Evolutionary conservation across 2,329 filamentous ascomycete genomes (phyloP).

Genomic region (Sordariomycetes sp.): DNA sequence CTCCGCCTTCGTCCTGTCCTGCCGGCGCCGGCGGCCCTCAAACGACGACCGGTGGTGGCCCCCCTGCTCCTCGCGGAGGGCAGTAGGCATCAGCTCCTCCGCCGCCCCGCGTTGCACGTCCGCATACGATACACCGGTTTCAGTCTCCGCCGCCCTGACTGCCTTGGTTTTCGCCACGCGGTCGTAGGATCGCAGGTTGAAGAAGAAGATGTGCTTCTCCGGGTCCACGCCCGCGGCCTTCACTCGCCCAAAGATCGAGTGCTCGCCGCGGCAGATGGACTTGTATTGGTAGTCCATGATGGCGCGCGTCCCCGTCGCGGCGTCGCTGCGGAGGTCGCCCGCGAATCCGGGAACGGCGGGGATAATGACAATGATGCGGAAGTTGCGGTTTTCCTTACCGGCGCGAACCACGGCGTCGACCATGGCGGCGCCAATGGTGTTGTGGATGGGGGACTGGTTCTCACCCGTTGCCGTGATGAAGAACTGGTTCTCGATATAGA

Average conservation of each 20-base stretch:
- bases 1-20: conserved; percentile 14
- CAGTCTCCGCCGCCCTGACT: conserved; percentile 64
- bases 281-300: conserved; percentile 99
- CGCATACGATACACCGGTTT: conserved; percentile 74
- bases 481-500: conserved; percentile 99
- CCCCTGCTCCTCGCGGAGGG: conserved; percentile 51
- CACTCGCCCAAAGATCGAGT: conserved; percentile 82
- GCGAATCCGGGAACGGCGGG: conserved; percentile 91
- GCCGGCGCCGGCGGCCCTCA: conserved; percentile 14
- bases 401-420: conserved; percentile 82
- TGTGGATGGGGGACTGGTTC: conserved; percentile 76
- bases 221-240: conserved; percentile 65
- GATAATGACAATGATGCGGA: conserved; percentile 81
- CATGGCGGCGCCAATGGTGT: conserved; percentile 78
- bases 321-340: conserved; percentile 75
- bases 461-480: conserved; percentile 93
- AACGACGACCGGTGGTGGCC: conserved; percentile 33
- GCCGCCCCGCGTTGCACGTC: conserved; percentile 82
- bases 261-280: conserved; percentile 80
- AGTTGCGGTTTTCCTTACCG: conserved; percentile 73
- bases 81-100: conserved; percentile 73
- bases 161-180: conserved; percentile 74
- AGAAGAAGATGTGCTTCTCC: conserved; percentile 74
- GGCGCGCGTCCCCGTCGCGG: conserved; percentile 74
- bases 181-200: conserved; percentile 89